Conservation (phyloP, 106 monocot genomes). For the Dendrobium chrysotoxum region DNA sequence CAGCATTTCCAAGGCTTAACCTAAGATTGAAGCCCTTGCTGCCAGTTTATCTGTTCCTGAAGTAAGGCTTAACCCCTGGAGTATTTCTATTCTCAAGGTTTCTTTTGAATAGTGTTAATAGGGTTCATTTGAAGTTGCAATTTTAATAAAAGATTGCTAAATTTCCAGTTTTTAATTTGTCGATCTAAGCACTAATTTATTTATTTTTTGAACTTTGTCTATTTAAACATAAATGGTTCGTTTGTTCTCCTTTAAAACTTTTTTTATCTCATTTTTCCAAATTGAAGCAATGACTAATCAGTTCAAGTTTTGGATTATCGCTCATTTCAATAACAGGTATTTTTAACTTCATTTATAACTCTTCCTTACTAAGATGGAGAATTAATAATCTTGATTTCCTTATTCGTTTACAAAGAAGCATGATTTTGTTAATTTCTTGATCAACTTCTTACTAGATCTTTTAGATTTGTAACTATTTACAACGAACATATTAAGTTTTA, state of each 20-base stretch:
- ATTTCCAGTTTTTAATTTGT: background rate
- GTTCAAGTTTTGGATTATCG: background rate
- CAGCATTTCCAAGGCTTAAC: conserved; percentile 68
- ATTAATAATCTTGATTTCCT: background rate
- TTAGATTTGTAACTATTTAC: too few relatives aligned
- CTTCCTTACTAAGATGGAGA: background rate
- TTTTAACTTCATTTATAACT: background rate
- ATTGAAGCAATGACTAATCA: background rate
- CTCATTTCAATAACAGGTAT: background rate
- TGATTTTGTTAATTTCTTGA: background rate
- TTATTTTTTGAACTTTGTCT: background rate
- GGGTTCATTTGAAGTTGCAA: background rate
- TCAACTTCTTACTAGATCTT: background rate
- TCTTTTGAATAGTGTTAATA: background rate
- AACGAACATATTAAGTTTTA: too few relatives aligned
- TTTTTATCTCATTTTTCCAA: background rate
- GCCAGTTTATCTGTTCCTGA: conserved; percentile 39
- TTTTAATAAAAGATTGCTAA: background rate
- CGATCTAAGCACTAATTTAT: background rate
- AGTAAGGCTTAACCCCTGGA: conserved; percentile 11
- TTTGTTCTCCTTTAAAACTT: background rate
- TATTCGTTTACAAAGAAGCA: background rate
- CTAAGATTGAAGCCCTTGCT: conserved; percentile 68
- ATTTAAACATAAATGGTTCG: background rate
- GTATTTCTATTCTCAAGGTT: background rate